Conservation (phyloP, 495 filamentous ascomycete species). For the Penicillium ochrochloron region DNA sequence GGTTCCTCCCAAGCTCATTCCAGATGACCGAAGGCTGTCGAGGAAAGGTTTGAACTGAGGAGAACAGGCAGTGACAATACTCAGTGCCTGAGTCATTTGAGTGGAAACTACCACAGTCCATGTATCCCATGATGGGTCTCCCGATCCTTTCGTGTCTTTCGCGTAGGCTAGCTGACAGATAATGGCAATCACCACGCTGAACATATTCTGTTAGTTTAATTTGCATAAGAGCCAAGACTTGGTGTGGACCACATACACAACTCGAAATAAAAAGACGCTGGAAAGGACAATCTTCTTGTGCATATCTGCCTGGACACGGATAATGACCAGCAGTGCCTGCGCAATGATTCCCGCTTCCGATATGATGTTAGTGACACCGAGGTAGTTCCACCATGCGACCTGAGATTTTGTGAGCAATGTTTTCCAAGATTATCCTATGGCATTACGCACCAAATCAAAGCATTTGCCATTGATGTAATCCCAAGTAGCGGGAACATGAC, state of each 20-base stretch:
- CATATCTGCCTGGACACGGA: conserved; percentile 38
- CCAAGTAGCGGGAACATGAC: conserved; percentile 44
- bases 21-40: conserved; percentile 46
- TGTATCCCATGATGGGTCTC: conserved; percentile 30
- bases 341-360: conserved; percentile 45
- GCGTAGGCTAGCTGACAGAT: conserved; percentile 40
- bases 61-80: conserved; percentile 48
- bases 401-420: conserved; percentile 17
- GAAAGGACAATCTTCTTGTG: conserved; percentile 36
- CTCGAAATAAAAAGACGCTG: conserved; percentile 39
- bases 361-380: conserved; percentile 47
- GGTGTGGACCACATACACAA: conserved; percentile 36
- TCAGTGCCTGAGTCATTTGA: conserved; percentile 43
- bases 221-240: neutral
- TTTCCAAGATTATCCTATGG: neutral
- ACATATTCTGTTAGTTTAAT: neutral
- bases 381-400: conserved; percentile 46
- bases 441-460: conserved; percentile 38
- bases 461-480: conserved; percentile 39
- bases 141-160: conserved; percentile 18
- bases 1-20: conserved; percentile 41
- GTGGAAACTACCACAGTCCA: conserved; percentile 39
- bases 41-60: conserved; percentile 55
- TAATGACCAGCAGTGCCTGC: conserved; percentile 44
- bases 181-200: conserved; percentile 39